Evolutionary conservation across 2,329 filamentous ascomycete species (phyloP).

Genomic region (Fusarium sp.): DNA sequence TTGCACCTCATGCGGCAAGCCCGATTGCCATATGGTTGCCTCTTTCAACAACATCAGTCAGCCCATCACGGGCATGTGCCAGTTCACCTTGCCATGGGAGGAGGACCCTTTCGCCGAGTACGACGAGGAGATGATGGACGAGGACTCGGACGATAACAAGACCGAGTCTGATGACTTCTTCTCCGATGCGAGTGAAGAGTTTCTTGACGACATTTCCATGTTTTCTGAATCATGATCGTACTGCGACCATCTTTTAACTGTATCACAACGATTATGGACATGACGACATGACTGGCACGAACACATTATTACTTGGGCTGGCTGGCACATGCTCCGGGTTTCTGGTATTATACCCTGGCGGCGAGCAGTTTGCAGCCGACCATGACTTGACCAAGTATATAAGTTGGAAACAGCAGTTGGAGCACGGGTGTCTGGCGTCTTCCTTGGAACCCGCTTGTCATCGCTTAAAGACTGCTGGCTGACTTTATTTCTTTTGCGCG

Average conservation of each 20-base stretch:
- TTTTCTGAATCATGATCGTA: conserved; percentile 35
- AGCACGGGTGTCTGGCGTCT: conserved; percentile 44
- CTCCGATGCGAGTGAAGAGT: conserved; percentile 44
- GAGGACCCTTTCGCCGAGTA: conserved; percentile 55
- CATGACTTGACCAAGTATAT: conserved; percentile 30
- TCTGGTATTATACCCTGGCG: conserved; percentile 19
- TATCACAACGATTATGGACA: conserved; percentile 22
- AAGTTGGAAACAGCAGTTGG: conserved; percentile 44
- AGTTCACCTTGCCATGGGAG: conserved; percentile 49
- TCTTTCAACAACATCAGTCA: conserved; percentile 32
- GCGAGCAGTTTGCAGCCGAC: conserved; percentile 37
- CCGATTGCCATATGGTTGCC: conserved; percentile 43
- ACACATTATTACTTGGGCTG: conserved; percentile 17
- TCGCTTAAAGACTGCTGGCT: conserved; percentile 56
- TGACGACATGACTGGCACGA: conserved; percentile 32
- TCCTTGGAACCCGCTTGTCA: conserved; percentile 48
- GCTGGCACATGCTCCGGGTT: conserved; percentile 48
- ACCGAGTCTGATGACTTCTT: conserved; percentile 37
- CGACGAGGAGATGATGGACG: conserved; percentile 55
- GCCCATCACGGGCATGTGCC: conserved; percentile 49
- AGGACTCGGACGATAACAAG: conserved; percentile 35
- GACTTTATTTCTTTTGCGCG: conserved; percentile 55
- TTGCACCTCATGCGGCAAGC: conserved; percentile 57
- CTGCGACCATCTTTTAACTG: not conserved
- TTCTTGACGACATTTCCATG: conserved; percentile 43